Percentiles rank a stretch among this genome's conserved stretches.
phyloP scores from a whole-genome alignment of 176 grass and related monocot genomes.

The Ananas comosus region DNA sequence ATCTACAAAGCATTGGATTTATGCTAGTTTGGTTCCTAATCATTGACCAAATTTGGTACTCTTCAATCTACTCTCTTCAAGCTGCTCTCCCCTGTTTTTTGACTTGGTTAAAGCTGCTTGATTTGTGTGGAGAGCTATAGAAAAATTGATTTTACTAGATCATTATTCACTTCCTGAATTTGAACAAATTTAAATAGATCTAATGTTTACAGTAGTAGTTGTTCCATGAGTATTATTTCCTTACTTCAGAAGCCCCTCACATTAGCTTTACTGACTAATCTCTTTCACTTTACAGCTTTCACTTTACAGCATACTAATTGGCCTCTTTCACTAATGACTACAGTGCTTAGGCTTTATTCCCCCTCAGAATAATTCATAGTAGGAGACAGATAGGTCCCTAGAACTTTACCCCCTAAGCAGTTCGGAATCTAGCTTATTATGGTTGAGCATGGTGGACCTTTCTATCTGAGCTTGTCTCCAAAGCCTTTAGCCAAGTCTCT shows the following conservation, averaged over 20 bases:
- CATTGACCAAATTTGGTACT: too few relatives aligned
- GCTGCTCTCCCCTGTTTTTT: background rate
- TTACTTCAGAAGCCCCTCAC: slow-evolving; percentile 7
- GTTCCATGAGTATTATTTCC: background rate
- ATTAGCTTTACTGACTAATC: slow-evolving; percentile 18
- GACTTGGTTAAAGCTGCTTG: too few relatives aligned
- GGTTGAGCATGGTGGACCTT: slow-evolving; percentile 14
- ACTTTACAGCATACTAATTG: slow-evolving; percentile 6
- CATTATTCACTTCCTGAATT: too few relatives aligned
- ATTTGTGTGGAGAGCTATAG: too few relatives aligned
- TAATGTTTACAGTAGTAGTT: too few relatives aligned
- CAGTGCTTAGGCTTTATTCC: too few relatives aligned
- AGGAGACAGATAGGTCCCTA: background rate
- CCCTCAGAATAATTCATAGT: background rate
- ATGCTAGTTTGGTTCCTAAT: background rate
- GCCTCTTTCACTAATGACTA: background rate
- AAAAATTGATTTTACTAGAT: too few relatives aligned
- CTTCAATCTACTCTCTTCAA: slow-evolving; percentile 21
- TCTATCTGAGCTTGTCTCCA: slow-evolving; percentile 7
- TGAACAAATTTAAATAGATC: too few relatives aligned
- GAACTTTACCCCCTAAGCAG: slow-evolving; percentile 2
- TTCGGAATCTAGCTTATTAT: slow-evolving; percentile 26
- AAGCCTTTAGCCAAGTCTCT: slow-evolving; percentile 9
- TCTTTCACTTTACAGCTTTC: slow-evolving; percentile 22
- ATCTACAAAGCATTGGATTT: background rate